Evolutionary conservation across 371 early-diverging fungal genomes (phyloP), one percentile per base, ranked within the genome.

Genomic region (Syncephalis plumigaleata): DNA sequence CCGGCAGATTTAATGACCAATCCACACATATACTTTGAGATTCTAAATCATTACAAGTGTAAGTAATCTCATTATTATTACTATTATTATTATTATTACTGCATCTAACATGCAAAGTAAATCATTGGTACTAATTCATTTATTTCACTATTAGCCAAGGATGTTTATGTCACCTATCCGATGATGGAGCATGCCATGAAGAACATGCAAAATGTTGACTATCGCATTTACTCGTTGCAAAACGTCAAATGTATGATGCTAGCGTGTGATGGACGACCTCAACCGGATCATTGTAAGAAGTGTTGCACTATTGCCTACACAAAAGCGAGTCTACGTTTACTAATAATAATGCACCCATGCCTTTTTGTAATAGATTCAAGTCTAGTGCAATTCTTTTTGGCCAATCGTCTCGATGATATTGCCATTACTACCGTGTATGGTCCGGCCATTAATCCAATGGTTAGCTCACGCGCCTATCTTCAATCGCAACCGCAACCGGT

Each of bases 381-480:
- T 22, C 9, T 49, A 20, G 45, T 49, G 26, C 21, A 39, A 40
- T 68, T 63, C 45, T 76, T 80, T 52, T 51, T 56, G 0, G 62
- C 65, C 31, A 70, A 74, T 44, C 60, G 78, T 20, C 55, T 87
- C 36, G 79, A 78, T 40, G 72, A 72, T 37, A 64, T 70, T 21
- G 68, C 76, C 4, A 65, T 89, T 50, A 77, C 77, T 42, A 68
- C 74, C 9, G 66, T 80, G 17, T 89, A 84, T 58, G 77, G 86
- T 47, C 75, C 77, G 39, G 57, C 64, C 21, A 67, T 71, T 45
- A 89, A 89, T 58, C 81, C 85, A 1, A 77, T 81, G 68, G 65
- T 87, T 46, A 73, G 84, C 1, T 77, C 87, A 0, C 68, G 87
- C 3, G 81, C 83, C 0, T 86, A 89, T 55, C 81, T 84, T 71